Conservation (phyloP, 2,329 filamentous ascomycete genomes). For the Penicillium sp. region DNA sequence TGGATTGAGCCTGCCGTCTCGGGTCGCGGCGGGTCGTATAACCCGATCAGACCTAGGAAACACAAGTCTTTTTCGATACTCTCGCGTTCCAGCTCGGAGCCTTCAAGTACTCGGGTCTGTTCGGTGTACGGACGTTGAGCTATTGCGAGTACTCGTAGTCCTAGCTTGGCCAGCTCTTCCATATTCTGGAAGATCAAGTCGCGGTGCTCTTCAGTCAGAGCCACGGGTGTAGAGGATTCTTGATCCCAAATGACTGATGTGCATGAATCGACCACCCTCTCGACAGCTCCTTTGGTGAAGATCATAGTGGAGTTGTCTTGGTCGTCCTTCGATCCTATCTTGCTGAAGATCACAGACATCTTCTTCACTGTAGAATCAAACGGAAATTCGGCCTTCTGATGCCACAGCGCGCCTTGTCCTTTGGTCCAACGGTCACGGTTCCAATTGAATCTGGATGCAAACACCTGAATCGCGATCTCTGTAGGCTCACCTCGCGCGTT, state of each 20-base stretch:
- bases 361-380: conserved; percentile 65
- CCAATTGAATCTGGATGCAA: conserved; percentile 57
- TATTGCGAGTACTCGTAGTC: conserved; percentile 59
- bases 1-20: conserved; percentile 63
- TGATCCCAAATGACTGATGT: conserved; percentile 42
- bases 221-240: conserved; percentile 28
- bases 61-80: conserved; percentile 57
- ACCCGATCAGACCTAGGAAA: conserved; percentile 67
- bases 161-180: conserved; percentile 54
- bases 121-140: conserved; percentile 36
- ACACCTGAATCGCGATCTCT: conserved; percentile 63
- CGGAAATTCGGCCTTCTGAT: conserved; percentile 55
- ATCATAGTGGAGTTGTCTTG: conserved; percentile 21
- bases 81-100: conserved; percentile 43
- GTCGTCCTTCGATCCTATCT: conserved; percentile 16
- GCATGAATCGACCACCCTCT: conserved; percentile 56
- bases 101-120: conserved; percentile 9
- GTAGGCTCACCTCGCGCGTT: conserved; percentile 57
- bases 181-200: conserved; percentile 55
- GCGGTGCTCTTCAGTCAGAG: conserved; percentile 47
- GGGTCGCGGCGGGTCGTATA: conserved; percentile 72
- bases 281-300: conserved; percentile 47
- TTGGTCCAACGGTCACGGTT: conserved; percentile 46
- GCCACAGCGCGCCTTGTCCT: conserved; percentile 45
- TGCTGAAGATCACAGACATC: conserved; percentile 58